Evolutionary conservation across 2,329 filamentous ascomycete genomes (phyloP).

Genomic region (Juglanconis sp.): DNA sequence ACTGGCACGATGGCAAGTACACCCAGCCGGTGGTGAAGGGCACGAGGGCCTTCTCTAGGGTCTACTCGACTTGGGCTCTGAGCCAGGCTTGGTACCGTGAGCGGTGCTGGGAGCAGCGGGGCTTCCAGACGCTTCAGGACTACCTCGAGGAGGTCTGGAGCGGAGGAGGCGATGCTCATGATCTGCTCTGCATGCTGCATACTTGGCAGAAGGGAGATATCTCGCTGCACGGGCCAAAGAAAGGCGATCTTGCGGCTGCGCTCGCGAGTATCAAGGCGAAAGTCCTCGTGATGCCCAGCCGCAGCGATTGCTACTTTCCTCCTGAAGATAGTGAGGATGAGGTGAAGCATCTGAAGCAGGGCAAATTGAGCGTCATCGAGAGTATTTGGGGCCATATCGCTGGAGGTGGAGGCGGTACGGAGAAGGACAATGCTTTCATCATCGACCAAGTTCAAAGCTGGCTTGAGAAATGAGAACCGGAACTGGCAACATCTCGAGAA

Average conservation of each 20-base stretch:
- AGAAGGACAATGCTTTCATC: not conserved
- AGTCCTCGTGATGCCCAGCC: conserved; percentile 4
- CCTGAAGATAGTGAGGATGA: conserved; percentile 2
- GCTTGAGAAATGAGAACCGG: not conserved
- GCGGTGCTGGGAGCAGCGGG: conserved; percentile 61
- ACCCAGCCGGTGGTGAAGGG: conserved; percentile 34
- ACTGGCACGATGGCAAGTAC: conserved; percentile 36
- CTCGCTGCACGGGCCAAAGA: not conserved
- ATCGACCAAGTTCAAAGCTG: not conserved
- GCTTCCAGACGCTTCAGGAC: conserved; percentile 65
- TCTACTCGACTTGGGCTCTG: conserved; percentile 79
- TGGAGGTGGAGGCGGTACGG: not conserved
- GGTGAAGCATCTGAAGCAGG: not conserved
- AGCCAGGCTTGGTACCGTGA: conserved; percentile 75
- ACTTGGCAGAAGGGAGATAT: conserved; percentile 7
- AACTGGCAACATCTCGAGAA: not conserved
- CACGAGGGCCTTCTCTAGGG: conserved; percentile 57
- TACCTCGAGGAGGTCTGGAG: conserved; percentile 71
- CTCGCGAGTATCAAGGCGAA: conserved; percentile 6
- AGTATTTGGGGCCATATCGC: conserved; percentile 4
- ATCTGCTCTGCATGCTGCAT: conserved; percentile 18
- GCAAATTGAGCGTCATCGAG: conserved; percentile 1
- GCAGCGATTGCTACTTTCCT: not conserved
- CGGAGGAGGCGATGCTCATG: conserved; percentile 19
- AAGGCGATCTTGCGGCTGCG: conserved; percentile 1